These are phyloP conservation scores for Keqinozyma sinolaborantium DNA, from an alignment of 1,139 yeast species.

Conservation along the genomic window DNA sequence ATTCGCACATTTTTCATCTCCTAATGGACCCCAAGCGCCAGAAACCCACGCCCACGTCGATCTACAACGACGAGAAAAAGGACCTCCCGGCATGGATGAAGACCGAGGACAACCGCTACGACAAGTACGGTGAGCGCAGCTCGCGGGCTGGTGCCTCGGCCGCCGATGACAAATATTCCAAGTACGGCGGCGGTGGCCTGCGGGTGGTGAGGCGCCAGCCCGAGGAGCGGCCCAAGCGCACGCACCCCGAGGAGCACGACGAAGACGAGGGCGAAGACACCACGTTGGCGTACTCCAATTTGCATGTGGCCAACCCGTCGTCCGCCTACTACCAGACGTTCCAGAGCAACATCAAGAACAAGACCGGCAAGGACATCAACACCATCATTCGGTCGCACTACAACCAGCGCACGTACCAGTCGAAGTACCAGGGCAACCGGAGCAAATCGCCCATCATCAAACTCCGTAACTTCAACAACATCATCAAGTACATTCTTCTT, in stretches of 20 bases:
- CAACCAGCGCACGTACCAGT: constrained; percentile 74
- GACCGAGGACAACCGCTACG: constrained; percentile 30
- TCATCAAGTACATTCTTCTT: constrained; percentile 83
- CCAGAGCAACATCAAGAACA: constrained; percentile 36
- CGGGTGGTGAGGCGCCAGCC: constrained; percentile 6
- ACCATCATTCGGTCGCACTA: constrained; percentile 78
- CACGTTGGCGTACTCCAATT: constrained; percentile 27
- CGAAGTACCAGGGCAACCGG: constrained; percentile 59
- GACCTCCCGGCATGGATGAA: constrained; percentile 44
- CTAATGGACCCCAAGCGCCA: not conserved
- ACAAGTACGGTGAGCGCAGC: constrained; percentile 30
- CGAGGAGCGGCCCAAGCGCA: constrained; percentile 4
- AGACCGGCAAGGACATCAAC: constrained; percentile 39
- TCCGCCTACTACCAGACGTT: constrained; percentile 33
- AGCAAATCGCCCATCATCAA: constrained; percentile 80
- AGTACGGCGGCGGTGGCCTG: constrained; percentile 17
- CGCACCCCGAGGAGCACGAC: constrained; percentile 4
- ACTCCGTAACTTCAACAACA: constrained; percentile 85
- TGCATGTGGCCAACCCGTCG: constrained; percentile 30
- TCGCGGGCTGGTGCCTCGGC: constrained; percentile 1
- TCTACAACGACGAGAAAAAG: constrained; percentile 19
- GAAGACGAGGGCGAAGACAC: constrained; percentile 9
- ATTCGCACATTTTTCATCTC: not conserved
- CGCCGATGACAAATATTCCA: constrained; percentile 24
- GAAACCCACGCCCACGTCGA: constrained; percentile 16